These are phyloP conservation scores for Dendrobium chrysotoxum DNA, from an alignment of 106 monocot species.

Conservation along the genomic window DNA sequence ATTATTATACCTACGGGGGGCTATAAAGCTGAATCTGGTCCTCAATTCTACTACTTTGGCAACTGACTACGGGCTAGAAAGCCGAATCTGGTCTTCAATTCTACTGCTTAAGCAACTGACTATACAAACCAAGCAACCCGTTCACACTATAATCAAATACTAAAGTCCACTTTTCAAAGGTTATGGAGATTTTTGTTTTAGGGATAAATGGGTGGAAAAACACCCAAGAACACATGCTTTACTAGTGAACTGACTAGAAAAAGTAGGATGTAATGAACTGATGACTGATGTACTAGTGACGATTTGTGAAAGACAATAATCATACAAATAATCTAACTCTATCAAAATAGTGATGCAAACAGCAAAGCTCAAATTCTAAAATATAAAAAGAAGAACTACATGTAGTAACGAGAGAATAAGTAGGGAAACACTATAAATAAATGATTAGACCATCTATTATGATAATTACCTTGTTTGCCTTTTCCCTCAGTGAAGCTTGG, in stretches of 20 bases:
- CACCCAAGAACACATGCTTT: neutral
- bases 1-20: too few species aligned
- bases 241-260: too few species aligned
- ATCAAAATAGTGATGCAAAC: neutral
- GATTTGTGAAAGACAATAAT: neutral
- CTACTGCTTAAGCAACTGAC: too few species aligned
- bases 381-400: neutral
- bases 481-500: slow-evolving; percentile 79
- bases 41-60: too few species aligned
- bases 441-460: neutral
- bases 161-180: neutral
- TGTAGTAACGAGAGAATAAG: neutral
- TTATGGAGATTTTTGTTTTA: neutral
- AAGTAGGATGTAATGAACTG: neutral
- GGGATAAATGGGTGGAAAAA: neutral
- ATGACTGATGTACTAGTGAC: neutral
- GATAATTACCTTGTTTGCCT: slow-evolving; percentile 66
- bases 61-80: too few species aligned
- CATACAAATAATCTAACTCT: neutral
- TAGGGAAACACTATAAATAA: neutral
- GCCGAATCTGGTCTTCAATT: too few species aligned
- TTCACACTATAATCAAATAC: too few species aligned
- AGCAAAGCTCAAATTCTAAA: slow-evolving; percentile 1
- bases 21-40: too few species aligned
- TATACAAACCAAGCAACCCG: too few species aligned